Base-by-base conservation (phyloP, 352 stramenopile species). In the Globisporangium megalacanthum region DNA sequence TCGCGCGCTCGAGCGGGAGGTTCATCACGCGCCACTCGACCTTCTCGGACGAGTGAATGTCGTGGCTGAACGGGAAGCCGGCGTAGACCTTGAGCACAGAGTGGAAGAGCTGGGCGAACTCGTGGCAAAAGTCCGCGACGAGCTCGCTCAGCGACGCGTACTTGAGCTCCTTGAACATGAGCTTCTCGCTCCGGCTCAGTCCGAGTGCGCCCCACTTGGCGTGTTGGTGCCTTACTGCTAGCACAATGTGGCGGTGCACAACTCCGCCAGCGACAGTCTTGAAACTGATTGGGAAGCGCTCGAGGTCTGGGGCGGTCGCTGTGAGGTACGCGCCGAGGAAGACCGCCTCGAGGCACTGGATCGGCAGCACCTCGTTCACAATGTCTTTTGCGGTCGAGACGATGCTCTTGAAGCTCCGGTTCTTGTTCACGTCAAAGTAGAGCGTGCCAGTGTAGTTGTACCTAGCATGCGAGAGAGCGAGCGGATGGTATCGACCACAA, bases 371-470 rank as follows among this genome's bases (percentile, higher is more conserved):
- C 29, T 96, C 81, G 47, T 74, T 77, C 22, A 90, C 63, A 49
- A 95, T 96, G 14, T 95, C 86, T 54, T 94, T 92, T 3, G 87
- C 87, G 0, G 86, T 95, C 31, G 76, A 83, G 6, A 83, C 80
- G 20, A 96, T 88, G 47, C 83, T 92, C 64, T 95, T 94, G 62
- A 92, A 90, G 61, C 86, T 94, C 22, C 84, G 79, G 56, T 96
- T 90, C 53, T 95, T 95, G 66, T 79, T 88, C 31, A 94, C 74
- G 44, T 90, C 75, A 52, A 95, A 96, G 60, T 94, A 95, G 14
- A 88, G 50, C 11, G 69, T 89, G 20, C 84, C 84, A 0, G 86
- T 95, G 73, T 95, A 94, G 69, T 95, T 96, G 67, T 94, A 92
- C 58, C 74, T 85, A 55, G n/a, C 9, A 0, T 25, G 11, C n/a